Percentiles rank a stretch among this genome's conserved stretches.
phyloP scores from a whole-genome alignment of 495 filamentous ascomycete genomes.

The Penicillium soppii region DNA sequence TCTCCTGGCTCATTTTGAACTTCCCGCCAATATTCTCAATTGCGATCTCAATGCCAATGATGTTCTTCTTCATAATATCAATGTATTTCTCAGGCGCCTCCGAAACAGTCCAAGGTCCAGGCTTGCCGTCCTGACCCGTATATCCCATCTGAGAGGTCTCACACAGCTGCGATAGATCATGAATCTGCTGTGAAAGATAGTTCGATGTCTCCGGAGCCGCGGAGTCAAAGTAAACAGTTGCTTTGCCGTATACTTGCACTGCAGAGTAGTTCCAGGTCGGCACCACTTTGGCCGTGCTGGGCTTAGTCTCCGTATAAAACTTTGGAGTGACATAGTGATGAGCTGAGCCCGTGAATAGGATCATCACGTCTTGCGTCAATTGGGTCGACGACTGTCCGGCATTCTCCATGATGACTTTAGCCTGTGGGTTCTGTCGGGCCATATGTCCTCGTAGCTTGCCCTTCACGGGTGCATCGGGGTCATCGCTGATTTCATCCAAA shows the following conservation, averaged over 20 bases:
- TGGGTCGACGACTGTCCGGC: constrained; percentile 7
- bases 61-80: constrained; percentile 49
- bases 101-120: constrained; percentile 40
- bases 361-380: constrained; percentile 27
- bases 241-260: constrained; percentile 50
- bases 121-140: constrained; percentile 28
- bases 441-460: constrained; percentile 51
- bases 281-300: constrained; percentile 52
- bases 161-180: constrained; percentile 38
- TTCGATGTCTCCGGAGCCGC: constrained; percentile 27
- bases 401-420: constrained; percentile 47
- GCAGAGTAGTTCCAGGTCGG: constrained; percentile 60
- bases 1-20: constrained; percentile 59
- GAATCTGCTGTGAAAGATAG: constrained; percentile 42
- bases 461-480: constrained; percentile 22
- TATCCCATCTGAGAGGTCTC: constrained; percentile 50
- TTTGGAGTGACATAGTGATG: constrained; percentile 58
- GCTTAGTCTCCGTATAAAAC: constrained; percentile 58
- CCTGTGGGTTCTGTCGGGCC: constrained; percentile 55
- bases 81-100: constrained; percentile 51
- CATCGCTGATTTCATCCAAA: constrained; percentile 39
- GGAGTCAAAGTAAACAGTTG: constrained; percentile 43
- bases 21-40: constrained; percentile 51
- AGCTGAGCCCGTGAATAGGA: constrained; percentile 49
- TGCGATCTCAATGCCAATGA: constrained; percentile 52